Evolutionary conservation across 495 filamentous ascomycete species (phyloP), one percentile per base, ranked within the genome.

Genomic region (Hypomontagnella monticulosa): DNA sequence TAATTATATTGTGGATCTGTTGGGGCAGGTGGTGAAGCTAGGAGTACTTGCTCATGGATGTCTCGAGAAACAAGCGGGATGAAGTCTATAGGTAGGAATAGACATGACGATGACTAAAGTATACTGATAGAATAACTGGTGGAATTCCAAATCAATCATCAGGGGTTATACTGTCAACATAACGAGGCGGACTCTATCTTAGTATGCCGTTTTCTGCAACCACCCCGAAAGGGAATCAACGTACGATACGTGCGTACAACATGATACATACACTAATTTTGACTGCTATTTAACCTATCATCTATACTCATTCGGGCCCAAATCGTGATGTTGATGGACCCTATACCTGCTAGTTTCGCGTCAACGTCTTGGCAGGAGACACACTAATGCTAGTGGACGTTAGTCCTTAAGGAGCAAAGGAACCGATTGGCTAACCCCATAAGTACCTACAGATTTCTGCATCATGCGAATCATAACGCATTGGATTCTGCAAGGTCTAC

Each of bases 391-490:
- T 3, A 41, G 12, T 14, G 27, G 20, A 16, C n/a, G 20, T 15
- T 53, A 37, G 48, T 36, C 37, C 3, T n/a, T 10, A 20, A 18
- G 32, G 52, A 15, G 23, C 19, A 49, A n/a, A 19, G 4, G 11
- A 44, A 42, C 59, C 49, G 41, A 62, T 62, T 62, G 49, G 59
- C 32, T 11, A 36, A 34, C 41, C 42, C n/a, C 19, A 18, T 61
- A 37, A 15, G 40, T 46, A 43, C 18, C 15, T 37, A 41, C 33
- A 19, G 23, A 6, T 27, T 32, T 55, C 41, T 55, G 50, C 42
- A 42, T 37, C 20, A 53, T 54, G 57, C 40, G 16, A 52, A 30
- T 23, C 40, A 54, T 61, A 32, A 30, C 40, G 58, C 47, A 53
- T 53, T 54, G 18, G n/a, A 27, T n/a, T 15, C 38, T 49, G 55